These are phyloP conservation scores for Rubia balearica DNA, from an alignment of 305 asterid genomes.

Conservation along the genomic window DNA sequence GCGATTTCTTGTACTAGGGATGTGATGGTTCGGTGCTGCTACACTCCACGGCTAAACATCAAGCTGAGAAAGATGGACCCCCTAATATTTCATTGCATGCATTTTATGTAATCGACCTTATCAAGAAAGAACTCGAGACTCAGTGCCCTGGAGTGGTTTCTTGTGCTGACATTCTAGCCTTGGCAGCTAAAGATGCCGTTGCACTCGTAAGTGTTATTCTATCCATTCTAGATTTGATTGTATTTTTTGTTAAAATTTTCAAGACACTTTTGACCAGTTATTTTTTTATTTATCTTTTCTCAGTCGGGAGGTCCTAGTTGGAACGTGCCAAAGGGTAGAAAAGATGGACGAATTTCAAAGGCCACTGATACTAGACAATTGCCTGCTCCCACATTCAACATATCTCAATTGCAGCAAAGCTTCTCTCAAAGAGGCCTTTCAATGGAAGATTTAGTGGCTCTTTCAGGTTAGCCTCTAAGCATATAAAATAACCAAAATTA, in stretches of 20 bases:
- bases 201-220: constrained; percentile 40
- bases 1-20: constrained; percentile 18
- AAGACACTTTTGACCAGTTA: too few species aligned
- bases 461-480: constrained; percentile 48
- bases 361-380: constrained; percentile 48
- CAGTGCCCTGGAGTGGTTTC: constrained; percentile 81
- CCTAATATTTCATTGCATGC: constrained; percentile 36
- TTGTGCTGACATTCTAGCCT: constrained; percentile 83
- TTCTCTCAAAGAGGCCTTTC: constrained; percentile 80
- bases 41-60: constrained; percentile 24
- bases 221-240: not conserved
- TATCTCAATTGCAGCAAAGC: constrained; percentile 62
- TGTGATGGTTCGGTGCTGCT: constrained; percentile 40
- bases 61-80: constrained; percentile 41
- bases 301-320: constrained; percentile 42
- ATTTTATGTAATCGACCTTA: constrained; percentile 49
- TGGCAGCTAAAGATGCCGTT: constrained; percentile 82
- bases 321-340: constrained; percentile 69
- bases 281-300: not conserved
- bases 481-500: not conserved
- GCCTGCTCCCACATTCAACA: constrained; percentile 74
- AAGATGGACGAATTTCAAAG: constrained; percentile 65
- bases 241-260: not conserved
- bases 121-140: constrained; percentile 56
- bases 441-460: constrained; percentile 61